Evolutionary conservation across 176 grass and related monocot species (phyloP), one percentile per base, ranked within the genome.

Genomic region (Avena sativa): DNA sequence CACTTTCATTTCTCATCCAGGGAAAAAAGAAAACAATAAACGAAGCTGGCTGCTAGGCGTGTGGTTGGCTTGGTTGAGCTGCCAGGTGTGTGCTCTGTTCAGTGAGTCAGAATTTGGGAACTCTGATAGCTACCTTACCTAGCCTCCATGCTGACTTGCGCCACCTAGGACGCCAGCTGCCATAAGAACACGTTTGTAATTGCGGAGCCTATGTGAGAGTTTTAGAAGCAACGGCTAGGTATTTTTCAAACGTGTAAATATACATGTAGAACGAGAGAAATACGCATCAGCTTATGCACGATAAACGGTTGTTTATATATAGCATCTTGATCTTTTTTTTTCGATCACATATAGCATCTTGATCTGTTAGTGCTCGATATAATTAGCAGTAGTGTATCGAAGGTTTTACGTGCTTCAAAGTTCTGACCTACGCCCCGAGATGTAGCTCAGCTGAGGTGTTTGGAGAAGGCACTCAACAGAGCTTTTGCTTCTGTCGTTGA

Each of bases 171-270:
- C n/a, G 44, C 20, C 15, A 38, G 66, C 46, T 15, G 72, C 43
- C 20, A 21, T 51, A 43, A 25, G 16, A 66, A 11, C 64, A 87
- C 74, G 80, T 79, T 67, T 17, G 65, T 8, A 47, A 83, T 63
- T 16, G 51, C 26, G 0, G 26, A 66, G 23, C 14, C 73, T 14
- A 25, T 71, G 21, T 4, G 21, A 87, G 80, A 87, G 85, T 87
- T 74, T 90, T 9, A 65, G 47, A 90, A 87, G 89, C 89, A 87
- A 90, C 21, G 74, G 47, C 63, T 12, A 74, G 30, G n/a, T 82
- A 32, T 78, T 85, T 75, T 75, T 46, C 26, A 84, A 89, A 55
- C 25, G 2, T 17, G 32, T 78, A 38, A 21, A 73, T 23, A 73
- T 74, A 23, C 19, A 16, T 28, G 52, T 56, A 78, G 75, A 32